phyloP scores from a whole-genome alignment of 306 rosid species.

The Trifolium fragiferum region DNA sequence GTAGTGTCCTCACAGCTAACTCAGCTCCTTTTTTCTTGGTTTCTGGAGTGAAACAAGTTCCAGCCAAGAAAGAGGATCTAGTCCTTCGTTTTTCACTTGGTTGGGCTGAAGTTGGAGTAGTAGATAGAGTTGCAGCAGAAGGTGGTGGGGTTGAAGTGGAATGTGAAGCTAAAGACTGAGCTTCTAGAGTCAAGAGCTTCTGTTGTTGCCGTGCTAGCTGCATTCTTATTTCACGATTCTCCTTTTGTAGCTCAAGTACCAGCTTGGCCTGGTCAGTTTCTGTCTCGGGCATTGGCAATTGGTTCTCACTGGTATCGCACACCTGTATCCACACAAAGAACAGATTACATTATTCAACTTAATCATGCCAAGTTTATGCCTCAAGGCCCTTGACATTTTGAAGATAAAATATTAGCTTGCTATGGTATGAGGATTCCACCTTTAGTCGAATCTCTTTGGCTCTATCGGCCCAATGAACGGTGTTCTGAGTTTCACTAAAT shows the following conservation, averaged over 20 bases:
- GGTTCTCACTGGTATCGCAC: slow-evolving; percentile 64
- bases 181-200: slow-evolving; percentile 69
- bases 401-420: slow-evolving; percentile 14
- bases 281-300: slow-evolving; percentile 57
- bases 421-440: slow-evolving; percentile 55
- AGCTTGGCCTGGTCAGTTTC: slow-evolving; percentile 83
- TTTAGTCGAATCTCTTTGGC: slow-evolving; percentile 92
- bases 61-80: slow-evolving; percentile 69
- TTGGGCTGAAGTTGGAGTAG: slow-evolving; percentile 74
- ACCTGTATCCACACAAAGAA: slow-evolving; percentile 52
- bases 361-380: slow-evolving; percentile 23
- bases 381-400: slow-evolving; percentile 14
- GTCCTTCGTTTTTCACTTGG: slow-evolving; percentile 63
- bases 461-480: slow-evolving; percentile 98
- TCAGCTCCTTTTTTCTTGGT: slow-evolving; percentile 70
- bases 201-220: slow-evolving; percentile 85
- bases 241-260: slow-evolving; percentile 81
- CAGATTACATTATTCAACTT: slow-evolving; percentile 28
- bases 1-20: slow-evolving; percentile 63
- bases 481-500: slow-evolving; percentile 95
- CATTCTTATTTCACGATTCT: slow-evolving; percentile 77
- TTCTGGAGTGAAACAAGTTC: slow-evolving; percentile 84
- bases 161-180: slow-evolving; percentile 77
- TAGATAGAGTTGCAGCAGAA: slow-evolving; percentile 64
- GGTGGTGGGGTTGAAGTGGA: slow-evolving; percentile 83